These are phyloP conservation scores for Epichloe scottii DNA, from an alignment of 2,329 filamentous ascomycete species.

Conservation along the genomic window DNA sequence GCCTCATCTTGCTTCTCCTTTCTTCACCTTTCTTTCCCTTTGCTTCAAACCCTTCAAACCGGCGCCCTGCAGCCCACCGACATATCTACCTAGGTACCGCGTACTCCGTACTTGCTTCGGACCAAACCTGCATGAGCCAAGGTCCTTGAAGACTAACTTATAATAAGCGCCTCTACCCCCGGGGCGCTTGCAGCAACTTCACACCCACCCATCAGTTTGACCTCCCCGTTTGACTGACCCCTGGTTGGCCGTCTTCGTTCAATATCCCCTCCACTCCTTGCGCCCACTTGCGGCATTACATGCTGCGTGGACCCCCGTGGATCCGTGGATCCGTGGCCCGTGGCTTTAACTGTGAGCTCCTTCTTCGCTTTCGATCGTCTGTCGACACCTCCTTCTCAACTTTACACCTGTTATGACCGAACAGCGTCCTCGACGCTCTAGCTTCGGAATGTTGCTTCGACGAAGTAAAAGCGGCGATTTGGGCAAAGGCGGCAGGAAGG, in stretches of 20 bases:
- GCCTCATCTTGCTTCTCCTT: background rate
- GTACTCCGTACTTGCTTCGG: background rate
- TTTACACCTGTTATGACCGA: slow-evolving; percentile 17
- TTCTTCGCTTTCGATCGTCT: background rate
- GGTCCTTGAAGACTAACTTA: no score
- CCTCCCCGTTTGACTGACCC: background rate
- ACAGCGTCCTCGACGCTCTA: slow-evolving; percentile 23
- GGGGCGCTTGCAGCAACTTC: background rate
- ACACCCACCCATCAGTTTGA: background rate
- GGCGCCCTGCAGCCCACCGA: background rate
- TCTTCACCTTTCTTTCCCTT: background rate
- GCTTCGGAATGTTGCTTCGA: slow-evolving; percentile 49
- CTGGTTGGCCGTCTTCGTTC: background rate
- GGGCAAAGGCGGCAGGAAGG: slow-evolving; percentile 46
- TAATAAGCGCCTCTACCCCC: background rate
- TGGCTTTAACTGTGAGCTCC: background rate
- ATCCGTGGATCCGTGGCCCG: background rate
- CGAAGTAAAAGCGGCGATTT: slow-evolving; percentile 57
- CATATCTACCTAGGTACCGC: background rate
- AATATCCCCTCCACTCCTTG: background rate
- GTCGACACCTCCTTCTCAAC: slow-evolving; percentile 3
- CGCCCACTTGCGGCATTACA: background rate
- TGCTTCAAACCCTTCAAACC: background rate
- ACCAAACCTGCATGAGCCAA: no score
- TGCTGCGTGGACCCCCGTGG: background rate